Evolutionary conservation across 257 asterid species (phyloP), one percentile per base, ranked within the genome.

Genomic region (Sherardia arvensis): DNA sequence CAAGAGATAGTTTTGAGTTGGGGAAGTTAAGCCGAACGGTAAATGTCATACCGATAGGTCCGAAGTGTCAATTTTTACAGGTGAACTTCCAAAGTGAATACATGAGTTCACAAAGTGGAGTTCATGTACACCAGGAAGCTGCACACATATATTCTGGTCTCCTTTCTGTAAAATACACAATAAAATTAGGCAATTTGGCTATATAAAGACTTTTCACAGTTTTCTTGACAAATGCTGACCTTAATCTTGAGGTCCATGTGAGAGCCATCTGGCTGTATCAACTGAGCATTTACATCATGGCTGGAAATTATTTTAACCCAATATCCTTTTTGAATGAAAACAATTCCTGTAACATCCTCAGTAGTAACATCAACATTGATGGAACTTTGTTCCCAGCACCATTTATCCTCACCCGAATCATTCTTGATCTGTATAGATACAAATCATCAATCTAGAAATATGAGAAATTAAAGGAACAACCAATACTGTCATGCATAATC

Each of bases 321-420:
- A 66, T 83, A 92, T 36, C 99, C 97, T 76, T 84, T 92, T 65
- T 92, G 99, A 63, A 80, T 70, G 74, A 89, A 89, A 60, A 83
- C 79, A 73, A 92, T 82, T 63, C 85, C 93, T 65, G 80, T 75
- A 63, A 89, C 84, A 79, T 92, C 96, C 81, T 92, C 85, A 8
- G 81, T 78, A 8, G 95, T 96, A 71, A 82, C 88, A 74, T 83
- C 83, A 65, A 87, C 77, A 67, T 85, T 51, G 62, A 75, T 64
- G 67, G 59, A 78, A 76, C 79, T 84, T 67, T 81, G 80, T 66
- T 89, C 93, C 99, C 99, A 92, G 76, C 99, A 92, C 99, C 97
- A 92, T 66, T 65, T 80, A 76, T 89, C 99, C 80, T 85, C 85
- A 69, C 83, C 88, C 2, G 77, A 75, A 62, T 71, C 33, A 71